Evolutionary conservation across 345 rosid genomes (phyloP).

Genomic region (Eutrema japonicum): DNA sequence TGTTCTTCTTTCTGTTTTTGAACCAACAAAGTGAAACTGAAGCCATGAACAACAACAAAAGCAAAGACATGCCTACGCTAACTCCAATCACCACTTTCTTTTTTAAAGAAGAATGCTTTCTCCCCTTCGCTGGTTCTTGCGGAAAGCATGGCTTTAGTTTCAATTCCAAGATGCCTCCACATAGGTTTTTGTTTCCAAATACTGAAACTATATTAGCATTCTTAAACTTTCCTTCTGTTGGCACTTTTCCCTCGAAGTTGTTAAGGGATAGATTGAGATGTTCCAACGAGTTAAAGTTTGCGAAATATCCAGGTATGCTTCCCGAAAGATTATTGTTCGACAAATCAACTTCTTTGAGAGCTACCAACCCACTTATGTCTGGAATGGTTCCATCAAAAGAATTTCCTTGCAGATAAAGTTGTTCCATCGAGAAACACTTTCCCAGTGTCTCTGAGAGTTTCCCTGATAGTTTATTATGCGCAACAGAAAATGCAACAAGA

Average conservation of each 20-base stretch:
- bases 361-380: background rate
- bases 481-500: background rate
- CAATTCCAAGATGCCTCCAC: background rate
- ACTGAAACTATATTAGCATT: background rate
- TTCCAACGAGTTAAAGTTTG: background rate
- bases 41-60: background rate
- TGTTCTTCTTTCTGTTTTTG: background rate
- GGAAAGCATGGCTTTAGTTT: background rate
- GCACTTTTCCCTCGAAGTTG: background rate
- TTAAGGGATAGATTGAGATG: background rate
- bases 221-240: background rate
- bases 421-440: background rate
- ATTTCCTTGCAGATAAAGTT: background rate
- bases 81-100: conserved; percentile 15
- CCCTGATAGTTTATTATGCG: background rate
- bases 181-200: background rate
- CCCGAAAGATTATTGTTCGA: background rate
- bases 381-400: background rate
- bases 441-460: background rate
- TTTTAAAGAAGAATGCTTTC: background rate
- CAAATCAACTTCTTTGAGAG: background rate
- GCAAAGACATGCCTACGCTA: background rate
- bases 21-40: background rate
- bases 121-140: background rate
- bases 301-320: no score